Evolutionary conservation across 2,329 filamentous ascomycete genomes (phyloP).

Genomic region (Sclerotinia minor): DNA sequence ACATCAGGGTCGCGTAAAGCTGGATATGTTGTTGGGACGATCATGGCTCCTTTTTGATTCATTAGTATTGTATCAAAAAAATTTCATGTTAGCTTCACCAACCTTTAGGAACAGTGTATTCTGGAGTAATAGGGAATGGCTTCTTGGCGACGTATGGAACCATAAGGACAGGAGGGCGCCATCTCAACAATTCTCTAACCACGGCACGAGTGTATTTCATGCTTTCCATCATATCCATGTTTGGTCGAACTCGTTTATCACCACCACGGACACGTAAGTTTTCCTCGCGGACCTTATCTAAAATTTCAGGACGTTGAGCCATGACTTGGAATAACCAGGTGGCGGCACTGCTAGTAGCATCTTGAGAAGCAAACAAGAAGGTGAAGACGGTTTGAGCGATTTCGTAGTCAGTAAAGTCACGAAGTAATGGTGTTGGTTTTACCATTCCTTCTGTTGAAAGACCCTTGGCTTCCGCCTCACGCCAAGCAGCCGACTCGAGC

Average conservation of each 20-base stretch:
- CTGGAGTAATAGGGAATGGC: slow-evolving; percentile 82
- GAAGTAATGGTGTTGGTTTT: slow-evolving; percentile 81
- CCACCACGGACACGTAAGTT: slow-evolving; percentile 76
- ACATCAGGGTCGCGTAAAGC: slow-evolving; percentile 90
- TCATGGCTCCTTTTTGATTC: slow-evolving; percentile 68
- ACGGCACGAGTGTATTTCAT: slow-evolving; percentile 90
- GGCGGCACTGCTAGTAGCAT: slow-evolving; percentile 88
- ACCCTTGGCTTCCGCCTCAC: slow-evolving; percentile 73
- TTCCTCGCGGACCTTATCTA: slow-evolving; percentile 89
- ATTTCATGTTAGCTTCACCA: slow-evolving; percentile 34
- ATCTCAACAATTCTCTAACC: slow-evolving; percentile 86
- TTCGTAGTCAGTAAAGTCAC: slow-evolving; percentile 86
- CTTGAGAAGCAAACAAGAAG: slow-evolving; percentile 95
- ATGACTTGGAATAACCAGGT: slow-evolving; percentile 96
- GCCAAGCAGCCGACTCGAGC: slow-evolving; percentile 80
- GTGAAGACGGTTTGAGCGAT: slow-evolving; percentile 94
- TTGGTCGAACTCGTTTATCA: slow-evolving; percentile 67
- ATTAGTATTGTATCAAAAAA: slow-evolving; percentile 27
- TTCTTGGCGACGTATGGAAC: slow-evolving; percentile 95
- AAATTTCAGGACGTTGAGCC: slow-evolving; percentile 88
- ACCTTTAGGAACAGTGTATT: slow-evolving; percentile 91
- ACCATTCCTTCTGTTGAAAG: slow-evolving; percentile 65
- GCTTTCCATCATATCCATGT: slow-evolving; percentile 83
- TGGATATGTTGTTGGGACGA: slow-evolving; percentile 88
- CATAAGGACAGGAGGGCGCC: slow-evolving; percentile 95